phyloP scores from a whole-genome alignment of 345 rosid genomes.

The Cochlearia excelsa region DNA sequence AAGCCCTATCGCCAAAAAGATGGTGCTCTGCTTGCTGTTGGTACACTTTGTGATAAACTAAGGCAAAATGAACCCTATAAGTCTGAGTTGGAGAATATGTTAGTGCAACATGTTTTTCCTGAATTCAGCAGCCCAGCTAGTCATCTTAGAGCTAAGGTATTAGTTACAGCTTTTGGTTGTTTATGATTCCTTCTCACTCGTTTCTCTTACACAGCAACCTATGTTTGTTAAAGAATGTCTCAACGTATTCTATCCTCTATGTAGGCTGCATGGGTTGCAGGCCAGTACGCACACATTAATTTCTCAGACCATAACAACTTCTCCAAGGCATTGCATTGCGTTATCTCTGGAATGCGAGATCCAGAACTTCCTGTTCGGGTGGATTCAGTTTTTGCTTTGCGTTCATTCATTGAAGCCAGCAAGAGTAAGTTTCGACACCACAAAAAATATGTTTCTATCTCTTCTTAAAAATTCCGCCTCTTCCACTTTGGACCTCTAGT shows the following conservation, averaged over 20 bases:
- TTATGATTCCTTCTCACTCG: too few species aligned
- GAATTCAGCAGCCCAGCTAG: slow-evolving; percentile 93
- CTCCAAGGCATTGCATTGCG: slow-evolving; percentile 74
- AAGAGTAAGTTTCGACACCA: slow-evolving; percentile 46
- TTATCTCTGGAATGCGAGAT: slow-evolving; percentile 91
- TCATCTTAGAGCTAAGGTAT: slow-evolving; percentile 88
- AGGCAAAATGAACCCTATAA: slow-evolving; percentile 97
- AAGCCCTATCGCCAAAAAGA: slow-evolving; percentile 92
- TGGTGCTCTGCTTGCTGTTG: slow-evolving; percentile 98
- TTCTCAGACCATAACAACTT: slow-evolving; percentile 84
- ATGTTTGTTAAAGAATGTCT: too few species aligned
- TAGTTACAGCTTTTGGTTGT: slow-evolving; percentile 16
- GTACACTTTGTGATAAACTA: slow-evolving; percentile 95
- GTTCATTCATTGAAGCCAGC: slow-evolving; percentile 93
- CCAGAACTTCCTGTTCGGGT: slow-evolving; percentile 96
- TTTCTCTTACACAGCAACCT: neutral
- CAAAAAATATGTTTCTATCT: slow-evolving; percentile 7
- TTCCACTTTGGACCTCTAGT: neutral
- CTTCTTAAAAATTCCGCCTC: slow-evolving; percentile 10
- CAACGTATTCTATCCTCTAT: slow-evolving; percentile 6
- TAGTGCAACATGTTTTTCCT: slow-evolving; percentile 96
- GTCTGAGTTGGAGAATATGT: slow-evolving; percentile 86
- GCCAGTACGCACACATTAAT: slow-evolving; percentile 86
- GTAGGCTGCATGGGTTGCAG: slow-evolving; percentile 99
- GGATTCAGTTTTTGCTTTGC: slow-evolving; percentile 94